Percentiles rank a stretch among this genome's conserved stretches.
Conservation (phyloP, 805 yeast species). For the Barnettozyma wickerhamii region DNA sequence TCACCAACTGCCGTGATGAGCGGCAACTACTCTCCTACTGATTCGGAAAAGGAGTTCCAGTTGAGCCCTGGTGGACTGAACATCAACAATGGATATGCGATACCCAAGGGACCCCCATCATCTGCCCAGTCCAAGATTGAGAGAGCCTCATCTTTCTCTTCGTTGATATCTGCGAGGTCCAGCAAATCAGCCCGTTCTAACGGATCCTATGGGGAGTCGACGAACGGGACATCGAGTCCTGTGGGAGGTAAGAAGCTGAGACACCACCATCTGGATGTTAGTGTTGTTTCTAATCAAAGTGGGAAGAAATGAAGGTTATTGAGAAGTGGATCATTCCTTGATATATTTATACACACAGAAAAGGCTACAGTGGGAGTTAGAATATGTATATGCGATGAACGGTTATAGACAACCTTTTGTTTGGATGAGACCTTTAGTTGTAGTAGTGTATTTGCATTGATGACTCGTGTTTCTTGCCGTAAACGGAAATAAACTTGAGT, state of each 20-base stretch:
- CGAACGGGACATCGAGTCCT: slow-evolving; percentile 4
- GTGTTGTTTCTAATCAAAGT: slow-evolving; percentile 11
- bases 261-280: slow-evolving; percentile 26
- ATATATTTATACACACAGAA: too few relatives aligned
- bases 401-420: too few relatives aligned
- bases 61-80: not conserved
- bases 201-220: slow-evolving; percentile 2
- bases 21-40: not conserved
- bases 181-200: slow-evolving; percentile 6
- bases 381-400: too few relatives aligned
- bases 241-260: slow-evolving; percentile 11
- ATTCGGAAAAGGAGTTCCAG: not conserved
- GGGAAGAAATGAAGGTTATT: slow-evolving; percentile 2
- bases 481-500: too few relatives aligned
- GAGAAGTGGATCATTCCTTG: not conserved
- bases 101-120: not conserved
- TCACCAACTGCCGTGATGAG: not conserved
- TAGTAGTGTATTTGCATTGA: too few relatives aligned
- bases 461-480: too few relatives aligned
- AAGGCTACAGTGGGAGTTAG: too few relatives aligned
- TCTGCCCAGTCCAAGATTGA: not conserved
- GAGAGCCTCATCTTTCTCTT: slow-evolving; percentile 9
- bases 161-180: slow-evolving; percentile 16
- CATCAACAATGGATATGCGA: too few relatives aligned
- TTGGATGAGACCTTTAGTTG: too few relatives aligned